Evolutionary conservation across 192 early-diverging fungal species (phyloP).

Genomic region (Oehlia diaphana): DNA sequence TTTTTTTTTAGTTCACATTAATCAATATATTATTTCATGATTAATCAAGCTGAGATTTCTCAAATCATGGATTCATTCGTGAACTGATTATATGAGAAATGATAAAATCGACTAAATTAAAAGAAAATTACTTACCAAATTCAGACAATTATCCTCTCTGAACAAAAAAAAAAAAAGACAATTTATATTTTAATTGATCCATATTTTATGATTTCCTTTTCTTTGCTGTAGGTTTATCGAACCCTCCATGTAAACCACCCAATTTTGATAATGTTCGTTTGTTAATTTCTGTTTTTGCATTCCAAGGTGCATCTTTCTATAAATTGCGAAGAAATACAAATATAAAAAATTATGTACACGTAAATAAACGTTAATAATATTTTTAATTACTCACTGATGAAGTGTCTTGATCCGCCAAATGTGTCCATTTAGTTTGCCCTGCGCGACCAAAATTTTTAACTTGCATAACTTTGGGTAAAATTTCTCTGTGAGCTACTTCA

Average conservation of each 20-base stretch:
- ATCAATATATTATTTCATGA: not conserved
- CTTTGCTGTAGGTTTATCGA: slow-evolving; percentile 25
- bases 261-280: slow-evolving; percentile 10
- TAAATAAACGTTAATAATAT: not conserved
- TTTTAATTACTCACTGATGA: slow-evolving; percentile 35
- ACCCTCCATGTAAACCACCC: slow-evolving; percentile 27
- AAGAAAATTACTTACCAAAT: not conserved
- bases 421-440: slow-evolving; percentile 89
- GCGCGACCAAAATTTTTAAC: slow-evolving; percentile 87
- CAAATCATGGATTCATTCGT: not conserved
- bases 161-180: no score
- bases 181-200: no score
- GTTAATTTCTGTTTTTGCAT: slow-evolving; percentile 17
- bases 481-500: slow-evolving; percentile 65
- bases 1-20: not conserved
- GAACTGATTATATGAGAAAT: not conserved
- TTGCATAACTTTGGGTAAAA: slow-evolving; percentile 84
- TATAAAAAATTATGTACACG: not conserved
- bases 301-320: slow-evolving; percentile 20
- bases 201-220: slow-evolving; percentile 12
- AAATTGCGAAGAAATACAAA: not conserved
- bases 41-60: not conserved
- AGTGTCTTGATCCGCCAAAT: slow-evolving; percentile 83
- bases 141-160: not conserved
- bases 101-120: not conserved